phyloP scores from a whole-genome alignment of 1,139 yeast genomes.

The Diutina siamensis region DNA sequence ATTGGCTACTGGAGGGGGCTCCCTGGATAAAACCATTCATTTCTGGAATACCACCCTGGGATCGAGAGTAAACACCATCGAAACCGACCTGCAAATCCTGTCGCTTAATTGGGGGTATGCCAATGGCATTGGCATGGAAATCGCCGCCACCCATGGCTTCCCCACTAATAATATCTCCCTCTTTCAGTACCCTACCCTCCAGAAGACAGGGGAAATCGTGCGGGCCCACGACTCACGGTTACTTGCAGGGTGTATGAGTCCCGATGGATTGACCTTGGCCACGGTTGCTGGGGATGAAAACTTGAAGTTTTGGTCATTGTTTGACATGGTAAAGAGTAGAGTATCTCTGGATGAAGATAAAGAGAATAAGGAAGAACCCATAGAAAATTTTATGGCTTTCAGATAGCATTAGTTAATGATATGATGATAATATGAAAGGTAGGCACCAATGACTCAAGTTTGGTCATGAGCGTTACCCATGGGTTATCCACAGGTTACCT shows the following conservation, averaged over 20 bases:
- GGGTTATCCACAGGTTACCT: too few relatives aligned
- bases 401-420: neutral
- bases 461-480: too few relatives aligned
- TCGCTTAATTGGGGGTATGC: constrained; percentile 86
- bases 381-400: constrained; percentile 1
- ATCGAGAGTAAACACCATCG: constrained; percentile 72
- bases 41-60: constrained; percentile 96
- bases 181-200: constrained; percentile 78
- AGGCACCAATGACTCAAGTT: too few relatives aligned
- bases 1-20: constrained; percentile 94
- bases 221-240: constrained; percentile 90
- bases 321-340: constrained; percentile 31
- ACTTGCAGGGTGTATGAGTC: constrained; percentile 72
- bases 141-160: constrained; percentile 90
- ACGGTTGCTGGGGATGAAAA: constrained; percentile 97
- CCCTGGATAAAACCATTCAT: constrained; percentile 79
- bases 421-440: neutral
- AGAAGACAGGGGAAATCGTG: constrained; percentile 77
- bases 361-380: constrained; percentile 1
- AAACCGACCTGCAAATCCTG: constrained; percentile 89
- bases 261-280: constrained; percentile 82
- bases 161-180: constrained; percentile 79
- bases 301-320: constrained; percentile 87
- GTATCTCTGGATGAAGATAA: constrained; percentile 1
- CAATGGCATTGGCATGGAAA: constrained; percentile 63